Base-by-base conservation (phyloP, 1,284 basidiomycete species). In the Tremellales sp. region DNA sequence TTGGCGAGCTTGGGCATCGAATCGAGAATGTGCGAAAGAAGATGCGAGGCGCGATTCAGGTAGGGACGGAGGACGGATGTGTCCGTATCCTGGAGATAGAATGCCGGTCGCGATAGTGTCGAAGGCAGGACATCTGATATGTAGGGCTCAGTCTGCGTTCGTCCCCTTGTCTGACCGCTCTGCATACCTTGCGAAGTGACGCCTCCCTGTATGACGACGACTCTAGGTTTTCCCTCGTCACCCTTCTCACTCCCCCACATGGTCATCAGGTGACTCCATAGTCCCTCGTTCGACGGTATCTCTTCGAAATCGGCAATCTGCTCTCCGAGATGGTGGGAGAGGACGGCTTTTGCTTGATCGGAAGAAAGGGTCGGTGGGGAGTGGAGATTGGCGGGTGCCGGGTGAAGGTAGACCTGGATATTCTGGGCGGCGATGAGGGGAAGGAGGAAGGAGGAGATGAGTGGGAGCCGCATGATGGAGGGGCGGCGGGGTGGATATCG, bases 401-500 rank as follows among this genome's bases (percentile, higher is more conserved):
- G 72, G 54, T 70, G 58, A 32, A 73, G 63, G 55, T 66, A 73
- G 40, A 74, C 61, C 57, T 72, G 70, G 5, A 68, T 49, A 7
- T 61, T 63, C 35, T 60, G 55, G 24, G 60, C 51, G 24, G 38
- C 29, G 29, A 48, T 42, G n/a, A 49, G 12, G 6, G 54, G 39
- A 10, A 52, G 48, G 10, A 53, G 26, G 5, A 57, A 25, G 27
- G 37, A 29, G 37, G 47, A 25, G 24, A 46, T 16, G 13, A 52
- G 28, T n/a, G 33, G 32, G 24, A 55, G 34, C 19, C 50, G 50
- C 53, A 57, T 59, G 46, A 53, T 41, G 57, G 54, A 3, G 65
- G 45, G 27, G 14, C 51, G 33, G 13, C 35, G 35, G 27, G 6
- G n/a, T 13, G 26, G 31, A 39, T 37, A 28, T 16, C 1, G 28